A percentile compares a stretch with the other conserved stretches of the same genome.
Conservation (phyloP, 192 early-diverging fungal genomes). For the Coemansia sp. region DNA sequence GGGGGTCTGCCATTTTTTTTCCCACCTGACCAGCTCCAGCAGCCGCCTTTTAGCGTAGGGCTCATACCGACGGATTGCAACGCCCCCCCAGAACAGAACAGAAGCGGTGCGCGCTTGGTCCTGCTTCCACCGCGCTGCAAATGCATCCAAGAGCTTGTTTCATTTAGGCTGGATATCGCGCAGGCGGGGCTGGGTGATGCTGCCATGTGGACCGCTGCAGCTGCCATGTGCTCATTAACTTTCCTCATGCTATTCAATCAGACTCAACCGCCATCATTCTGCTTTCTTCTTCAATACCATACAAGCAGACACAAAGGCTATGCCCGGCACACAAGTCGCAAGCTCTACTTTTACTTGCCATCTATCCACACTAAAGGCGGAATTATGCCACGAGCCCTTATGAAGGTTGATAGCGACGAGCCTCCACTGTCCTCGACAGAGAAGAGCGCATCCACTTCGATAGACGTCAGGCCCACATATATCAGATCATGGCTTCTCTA, state of each 20-base stretch:
- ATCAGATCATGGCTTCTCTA: conserved; percentile 25
- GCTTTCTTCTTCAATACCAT: neutral
- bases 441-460: neutral
- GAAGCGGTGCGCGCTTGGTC: too few relatives aligned
- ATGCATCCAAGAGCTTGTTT: neutral
- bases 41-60: too few relatives aligned
- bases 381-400: neutral
- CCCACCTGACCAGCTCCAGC: too few relatives aligned
- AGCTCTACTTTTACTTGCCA: neutral
- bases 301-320: neutral
- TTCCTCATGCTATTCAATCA: neutral
- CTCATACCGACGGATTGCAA: too few relatives aligned
- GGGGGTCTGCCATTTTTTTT: too few relatives aligned
- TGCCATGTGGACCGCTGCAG: neutral
- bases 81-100: too few relatives aligned
- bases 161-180: neutral
- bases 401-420: conserved; percentile 4
- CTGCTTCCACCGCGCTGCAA: neutral
- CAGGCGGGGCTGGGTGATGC: neutral
- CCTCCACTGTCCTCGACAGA: neutral
- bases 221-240: neutral
- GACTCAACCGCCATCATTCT: neutral
- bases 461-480: neutral
- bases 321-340: neutral
- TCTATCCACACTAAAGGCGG: neutral